Percentiles rank a stretch among this genome's conserved stretches.
phyloP scores from a whole-genome alignment of 352 stramenopile genomes.

The Phytopythium ostracodes region DNA sequence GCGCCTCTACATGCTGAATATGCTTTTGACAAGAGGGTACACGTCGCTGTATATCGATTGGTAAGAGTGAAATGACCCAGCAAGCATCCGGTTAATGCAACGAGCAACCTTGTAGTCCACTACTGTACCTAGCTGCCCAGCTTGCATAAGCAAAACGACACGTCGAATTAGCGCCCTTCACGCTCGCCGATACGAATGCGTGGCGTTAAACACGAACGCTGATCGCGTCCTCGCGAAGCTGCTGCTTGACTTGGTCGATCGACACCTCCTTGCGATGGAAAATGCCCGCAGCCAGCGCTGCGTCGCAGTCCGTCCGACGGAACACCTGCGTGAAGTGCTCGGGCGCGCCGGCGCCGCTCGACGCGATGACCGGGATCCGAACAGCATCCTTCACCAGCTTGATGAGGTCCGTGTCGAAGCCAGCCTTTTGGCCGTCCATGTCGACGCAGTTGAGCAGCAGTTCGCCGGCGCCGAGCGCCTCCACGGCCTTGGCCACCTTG shows the following conservation, averaged over 20 bases:
- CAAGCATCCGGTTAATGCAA: too few relatives aligned
- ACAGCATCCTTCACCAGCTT: constrained; percentile 83
- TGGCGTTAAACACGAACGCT: constrained; percentile 55
- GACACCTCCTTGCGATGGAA: constrained; percentile 97
- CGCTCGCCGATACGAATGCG: too few relatives aligned
- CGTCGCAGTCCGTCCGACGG: constrained; percentile 86
- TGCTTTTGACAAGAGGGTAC: too few relatives aligned
- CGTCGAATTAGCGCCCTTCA: neutral
- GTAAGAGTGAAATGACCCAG: too few relatives aligned
- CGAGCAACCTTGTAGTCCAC: too few relatives aligned
- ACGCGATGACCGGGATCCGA: constrained; percentile 97
- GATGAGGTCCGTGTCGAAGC: constrained; percentile 78
- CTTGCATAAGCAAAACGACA: neutral
- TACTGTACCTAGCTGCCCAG: too few relatives aligned
- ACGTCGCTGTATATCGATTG: too few relatives aligned
- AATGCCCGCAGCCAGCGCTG: constrained; percentile 97
- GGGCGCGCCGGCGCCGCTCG: constrained; percentile 92
- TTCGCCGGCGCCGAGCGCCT: constrained; percentile 95
- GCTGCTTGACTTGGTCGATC: constrained; percentile 93
- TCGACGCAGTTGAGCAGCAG: constrained; percentile 99
- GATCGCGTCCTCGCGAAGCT: constrained; percentile 75
- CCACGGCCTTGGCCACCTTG: constrained; percentile 79
- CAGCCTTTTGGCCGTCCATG: constrained; percentile 96
- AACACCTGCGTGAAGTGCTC: constrained; percentile 97
- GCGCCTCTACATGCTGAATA: too few relatives aligned